These are phyloP conservation scores for Colletotrichum sp. DNA, from an alignment of 2,329 filamentous ascomycete species.

Conservation along the genomic window DNA sequence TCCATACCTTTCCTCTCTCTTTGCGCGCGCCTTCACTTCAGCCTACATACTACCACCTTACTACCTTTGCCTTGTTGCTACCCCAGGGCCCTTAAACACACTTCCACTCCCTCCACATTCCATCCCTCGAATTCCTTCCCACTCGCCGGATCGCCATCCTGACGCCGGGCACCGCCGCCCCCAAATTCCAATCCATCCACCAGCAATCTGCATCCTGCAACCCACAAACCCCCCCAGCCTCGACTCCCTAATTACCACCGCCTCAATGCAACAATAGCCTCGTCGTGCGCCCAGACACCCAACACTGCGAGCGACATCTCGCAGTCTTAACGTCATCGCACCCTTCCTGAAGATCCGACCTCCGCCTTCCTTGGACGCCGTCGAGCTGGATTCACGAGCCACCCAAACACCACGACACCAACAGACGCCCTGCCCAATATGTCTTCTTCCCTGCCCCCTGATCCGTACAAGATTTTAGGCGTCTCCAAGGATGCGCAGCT, in stretches of 20 bases:
- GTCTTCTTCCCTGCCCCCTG: slow-evolving; percentile 58
- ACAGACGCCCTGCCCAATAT: slow-evolving; percentile 36
- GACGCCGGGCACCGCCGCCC: slow-evolving; percentile 3
- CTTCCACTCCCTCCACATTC: slow-evolving; percentile 9
- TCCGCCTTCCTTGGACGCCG: not conserved
- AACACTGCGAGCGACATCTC: slow-evolving; percentile 4
- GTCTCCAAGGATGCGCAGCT: slow-evolving; percentile 74
- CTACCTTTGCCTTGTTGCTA: not conserved
- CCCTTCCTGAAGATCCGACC: not conserved
- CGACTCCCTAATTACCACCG: slow-evolving; percentile 14
- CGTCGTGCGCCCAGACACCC: slow-evolving; percentile 3
- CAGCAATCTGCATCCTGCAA: not conserved
- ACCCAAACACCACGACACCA: not conserved
- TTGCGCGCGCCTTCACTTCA: slow-evolving; percentile 17
- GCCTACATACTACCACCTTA: slow-evolving; percentile 14
- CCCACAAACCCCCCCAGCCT: not conserved
- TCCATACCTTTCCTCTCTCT: not conserved
- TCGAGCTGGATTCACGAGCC: slow-evolving; percentile 21
- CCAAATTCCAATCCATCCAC: not conserved
- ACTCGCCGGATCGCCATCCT: not conserved
- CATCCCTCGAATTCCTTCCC: slow-evolving; percentile 8
- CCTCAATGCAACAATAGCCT: slow-evolving; percentile 22
- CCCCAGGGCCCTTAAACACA: not conserved
- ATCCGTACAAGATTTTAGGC: slow-evolving; percentile 82
- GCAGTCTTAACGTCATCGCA: not conserved